Percentiles rank a stretch among this genome's conserved stretches.
These are phyloP conservation scores for Spencermartinsiella ligniputridi DNA, from an alignment of 1,139 yeast species.

Conservation along the genomic window DNA sequence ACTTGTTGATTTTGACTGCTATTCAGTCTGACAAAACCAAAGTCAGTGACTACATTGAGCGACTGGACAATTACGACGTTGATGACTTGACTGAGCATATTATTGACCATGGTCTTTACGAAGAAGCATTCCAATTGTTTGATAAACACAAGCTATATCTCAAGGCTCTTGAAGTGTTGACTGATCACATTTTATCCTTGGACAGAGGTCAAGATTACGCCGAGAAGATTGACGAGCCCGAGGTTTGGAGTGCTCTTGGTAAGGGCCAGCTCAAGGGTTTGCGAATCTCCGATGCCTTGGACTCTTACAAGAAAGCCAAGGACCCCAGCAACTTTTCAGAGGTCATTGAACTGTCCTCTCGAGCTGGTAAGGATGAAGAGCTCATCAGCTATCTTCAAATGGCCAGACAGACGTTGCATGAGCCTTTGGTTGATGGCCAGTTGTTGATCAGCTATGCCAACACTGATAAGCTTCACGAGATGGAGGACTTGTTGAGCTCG, in stretches of 20 bases:
- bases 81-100: constrained; percentile 91
- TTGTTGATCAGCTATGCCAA: constrained; percentile 83
- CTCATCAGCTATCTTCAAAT: constrained; percentile 78
- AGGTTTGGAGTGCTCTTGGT: constrained; percentile 93
- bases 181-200: constrained; percentile 87
- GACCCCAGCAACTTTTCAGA: constrained; percentile 89
- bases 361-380: constrained; percentile 95
- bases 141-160: constrained; percentile 73
- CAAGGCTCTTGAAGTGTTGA: constrained; percentile 85
- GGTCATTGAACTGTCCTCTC: constrained; percentile 92
- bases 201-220: constrained; percentile 95
- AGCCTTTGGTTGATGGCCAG: constrained; percentile 90
- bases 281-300: constrained; percentile 87
- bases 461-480: constrained; percentile 68
- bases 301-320: constrained; percentile 75
- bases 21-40: constrained; percentile 90
- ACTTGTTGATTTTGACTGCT: constrained; percentile 86
- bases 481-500: constrained; percentile 78
- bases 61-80: constrained; percentile 86
- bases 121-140: constrained; percentile 93
- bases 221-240: constrained; percentile 80
- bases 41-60: constrained; percentile 79
- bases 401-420: constrained; percentile 94
- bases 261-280: constrained; percentile 93
- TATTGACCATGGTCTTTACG: constrained; percentile 80